These are phyloP conservation scores for Penicillium sp. DNA, from an alignment of 2,329 filamentous ascomycete species.

Conservation along the genomic window DNA sequence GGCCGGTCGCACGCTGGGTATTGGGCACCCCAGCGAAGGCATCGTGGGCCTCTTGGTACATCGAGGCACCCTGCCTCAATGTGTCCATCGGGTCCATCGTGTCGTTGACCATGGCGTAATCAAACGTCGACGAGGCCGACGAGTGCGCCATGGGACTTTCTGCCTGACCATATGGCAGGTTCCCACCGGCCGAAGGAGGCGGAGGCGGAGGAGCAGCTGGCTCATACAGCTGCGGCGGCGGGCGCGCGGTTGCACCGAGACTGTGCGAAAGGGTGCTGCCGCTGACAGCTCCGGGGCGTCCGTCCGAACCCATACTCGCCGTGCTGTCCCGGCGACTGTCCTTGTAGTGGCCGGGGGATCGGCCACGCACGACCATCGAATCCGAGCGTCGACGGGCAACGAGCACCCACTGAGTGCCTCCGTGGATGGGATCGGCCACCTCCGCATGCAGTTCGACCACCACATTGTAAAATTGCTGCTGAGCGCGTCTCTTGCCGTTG, in stretches of 20 bases:
- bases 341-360: slow-evolving; percentile 75
- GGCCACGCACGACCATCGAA: slow-evolving; percentile 80
- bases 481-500: slow-evolving; percentile 82
- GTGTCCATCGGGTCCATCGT: slow-evolving; percentile 37
- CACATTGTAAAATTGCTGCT: slow-evolving; percentile 90
- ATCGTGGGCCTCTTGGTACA: slow-evolving; percentile 33
- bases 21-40: slow-evolving; percentile 21
- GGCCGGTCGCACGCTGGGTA: slow-evolving; percentile 21
- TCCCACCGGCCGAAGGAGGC: no score
- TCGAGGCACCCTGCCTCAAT: slow-evolving; percentile 27
- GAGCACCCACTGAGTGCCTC: slow-evolving; percentile 58
- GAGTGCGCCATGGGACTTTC: slow-evolving; percentile 37
- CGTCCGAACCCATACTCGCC: slow-evolving; percentile 64
- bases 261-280: slow-evolving; percentile 26
- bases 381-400: slow-evolving; percentile 67
- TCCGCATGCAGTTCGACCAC: slow-evolving; percentile 77
- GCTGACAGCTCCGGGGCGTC: slow-evolving; percentile 44
- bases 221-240: slow-evolving; percentile 34
- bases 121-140: slow-evolving; percentile 35
- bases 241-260: slow-evolving; percentile 25
- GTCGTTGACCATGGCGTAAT: slow-evolving; percentile 34
- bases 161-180: no score
- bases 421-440: slow-evolving; percentile 42
- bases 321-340: slow-evolving; percentile 63
- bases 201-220: slow-evolving; percentile 16